phyloP scores from a whole-genome alignment of 257 asterid species.

The Fraxinus cuspidata region DNA sequence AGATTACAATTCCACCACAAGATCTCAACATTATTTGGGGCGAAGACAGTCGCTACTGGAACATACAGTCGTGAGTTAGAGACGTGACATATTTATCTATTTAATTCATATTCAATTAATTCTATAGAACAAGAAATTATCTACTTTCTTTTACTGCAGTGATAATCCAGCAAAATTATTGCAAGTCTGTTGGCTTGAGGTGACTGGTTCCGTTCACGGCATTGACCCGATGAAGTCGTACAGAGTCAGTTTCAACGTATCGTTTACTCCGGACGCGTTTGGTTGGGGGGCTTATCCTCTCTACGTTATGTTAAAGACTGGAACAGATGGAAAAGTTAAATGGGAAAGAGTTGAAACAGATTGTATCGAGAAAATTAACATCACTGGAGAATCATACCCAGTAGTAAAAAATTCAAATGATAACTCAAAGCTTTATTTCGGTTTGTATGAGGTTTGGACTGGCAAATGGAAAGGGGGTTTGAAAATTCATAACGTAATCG shows the following conservation, averaged over 20 bases:
- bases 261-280: conserved; percentile 49
- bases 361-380: not conserved
- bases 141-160: not conserved
- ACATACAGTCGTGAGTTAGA: conserved; percentile 31
- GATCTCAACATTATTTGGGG: conserved; percentile 63
- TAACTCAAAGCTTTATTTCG: conserved; percentile 33
- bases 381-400: not conserved
- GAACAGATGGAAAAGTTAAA: conserved; percentile 30
- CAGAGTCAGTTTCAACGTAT: conserved; percentile 36
- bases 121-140: not conserved
- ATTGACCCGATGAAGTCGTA: conserved; percentile 28
- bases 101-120: too few relatives aligned
- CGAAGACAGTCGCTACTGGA: conserved; percentile 53
- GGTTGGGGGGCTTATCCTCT: conserved; percentile 54
- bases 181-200: conserved; percentile 65
- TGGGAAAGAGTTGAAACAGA: conserved; percentile 22
- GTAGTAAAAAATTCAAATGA: not conserved
- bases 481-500: not conserved
- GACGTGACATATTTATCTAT: not conserved
- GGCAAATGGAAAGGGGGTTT: conserved; percentile 31
- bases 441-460: conserved; percentile 32
- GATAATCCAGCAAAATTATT: conserved; percentile 31
- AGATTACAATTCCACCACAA: conserved; percentile 26
- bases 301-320: conserved; percentile 51
- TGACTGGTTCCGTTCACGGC: conserved; percentile 35